Evolutionary conservation across 345 rosid genomes (phyloP).

Genomic region (Linum tenue): DNA sequence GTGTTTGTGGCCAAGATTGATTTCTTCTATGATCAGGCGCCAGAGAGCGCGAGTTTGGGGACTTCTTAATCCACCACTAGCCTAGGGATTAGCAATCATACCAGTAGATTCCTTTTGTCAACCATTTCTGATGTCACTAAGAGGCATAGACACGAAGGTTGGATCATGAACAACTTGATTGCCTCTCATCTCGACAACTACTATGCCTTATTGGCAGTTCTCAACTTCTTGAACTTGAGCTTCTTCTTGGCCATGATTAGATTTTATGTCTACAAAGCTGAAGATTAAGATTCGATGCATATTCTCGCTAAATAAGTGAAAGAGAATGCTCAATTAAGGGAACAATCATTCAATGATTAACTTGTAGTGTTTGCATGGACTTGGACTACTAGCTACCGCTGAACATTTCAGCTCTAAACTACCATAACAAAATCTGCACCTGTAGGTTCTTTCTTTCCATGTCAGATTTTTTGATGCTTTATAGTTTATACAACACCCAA

Average conservation of each 20-base stretch:
- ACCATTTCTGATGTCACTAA: conserved; percentile 57
- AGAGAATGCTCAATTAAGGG: no score
- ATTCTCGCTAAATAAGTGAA: no score
- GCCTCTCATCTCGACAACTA: conserved; percentile 72
- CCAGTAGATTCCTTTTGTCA: conserved; percentile 72
- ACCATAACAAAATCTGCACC: no score
- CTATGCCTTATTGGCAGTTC: conserved; percentile 64
- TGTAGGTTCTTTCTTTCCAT: no score
- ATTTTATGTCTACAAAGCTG: conserved; percentile 61
- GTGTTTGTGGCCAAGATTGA: conserved; percentile 65
- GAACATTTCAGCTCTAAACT: no score
- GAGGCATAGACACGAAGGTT: conserved; percentile 43
- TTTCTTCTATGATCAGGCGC: conserved; percentile 87
- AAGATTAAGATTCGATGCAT: no score
- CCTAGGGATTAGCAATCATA: conserved; percentile 73
- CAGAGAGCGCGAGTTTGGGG: conserved; percentile 81
- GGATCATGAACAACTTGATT: conserved; percentile 83
- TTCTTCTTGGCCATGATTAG: conserved; percentile 63
- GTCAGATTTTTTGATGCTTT: no score
- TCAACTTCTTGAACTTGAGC: conserved; percentile 51
- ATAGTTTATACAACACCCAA: not conserved
- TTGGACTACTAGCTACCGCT: no score
- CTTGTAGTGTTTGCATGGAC: no score
- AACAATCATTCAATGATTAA: no score
- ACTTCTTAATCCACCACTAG: conserved; percentile 88